phyloP scores from a whole-genome alignment of 805 yeast genomes.

The Brettanomyces custersianus region DNA sequence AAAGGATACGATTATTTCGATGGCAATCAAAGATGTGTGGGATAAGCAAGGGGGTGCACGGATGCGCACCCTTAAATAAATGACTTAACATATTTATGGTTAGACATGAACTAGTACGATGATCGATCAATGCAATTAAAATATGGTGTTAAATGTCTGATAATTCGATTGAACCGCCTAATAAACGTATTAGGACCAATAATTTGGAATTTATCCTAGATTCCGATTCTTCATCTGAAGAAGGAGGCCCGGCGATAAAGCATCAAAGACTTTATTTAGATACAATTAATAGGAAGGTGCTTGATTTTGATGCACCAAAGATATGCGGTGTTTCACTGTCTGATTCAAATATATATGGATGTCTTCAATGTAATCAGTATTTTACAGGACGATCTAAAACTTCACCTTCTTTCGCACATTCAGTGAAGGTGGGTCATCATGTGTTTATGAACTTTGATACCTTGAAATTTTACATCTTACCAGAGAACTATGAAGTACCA shows the following conservation, averaged over 20 bases:
- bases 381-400: slow-evolving; percentile 55
- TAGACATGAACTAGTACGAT: too few relatives aligned
- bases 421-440: slow-evolving; percentile 55
- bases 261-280: slow-evolving; percentile 27
- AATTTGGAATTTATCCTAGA: too few relatives aligned
- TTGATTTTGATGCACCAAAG: slow-evolving; percentile 67
- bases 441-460: slow-evolving; percentile 49
- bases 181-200: too few relatives aligned
- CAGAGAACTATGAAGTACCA: slow-evolving; percentile 44
- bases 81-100: too few relatives aligned
- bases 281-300: slow-evolving; percentile 32
- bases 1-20: too few relatives aligned
- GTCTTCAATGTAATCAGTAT: slow-evolving; percentile 67
- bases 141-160: too few relatives aligned
- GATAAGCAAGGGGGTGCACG: too few relatives aligned
- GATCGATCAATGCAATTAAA: too few relatives aligned
- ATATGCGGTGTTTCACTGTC: slow-evolving; percentile 57
- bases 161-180: too few relatives aligned
- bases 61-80: too few relatives aligned
- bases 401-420: slow-evolving; percentile 64
- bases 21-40: too few relatives aligned
- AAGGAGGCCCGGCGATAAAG: slow-evolving; percentile 1
- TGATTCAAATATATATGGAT: slow-evolving; percentile 55
- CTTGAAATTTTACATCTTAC: slow-evolving; percentile 46
- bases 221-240: neutral